A percentile compares a stretch with the other conserved stretches of the same genome.
phyloP scores from a whole-genome alignment of 2,329 filamentous ascomycete genomes.

The Nemania abortiva region DNA sequence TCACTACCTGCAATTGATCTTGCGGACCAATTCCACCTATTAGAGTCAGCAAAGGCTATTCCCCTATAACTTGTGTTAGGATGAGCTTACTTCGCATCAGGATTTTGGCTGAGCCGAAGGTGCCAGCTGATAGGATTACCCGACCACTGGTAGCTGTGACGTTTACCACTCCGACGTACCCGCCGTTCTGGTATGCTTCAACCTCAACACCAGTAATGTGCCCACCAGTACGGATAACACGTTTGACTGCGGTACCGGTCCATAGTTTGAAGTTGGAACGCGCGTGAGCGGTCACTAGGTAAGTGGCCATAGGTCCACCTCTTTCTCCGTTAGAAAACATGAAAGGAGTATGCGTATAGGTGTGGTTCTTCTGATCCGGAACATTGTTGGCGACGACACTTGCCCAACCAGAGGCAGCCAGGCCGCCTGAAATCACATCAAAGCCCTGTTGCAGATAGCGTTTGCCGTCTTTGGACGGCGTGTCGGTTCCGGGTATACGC shows the following conservation, averaged over 20 bases:
- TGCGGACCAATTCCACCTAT: conserved; percentile 69
- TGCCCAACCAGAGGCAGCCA: conserved; percentile 71
- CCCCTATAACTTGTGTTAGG: background rate
- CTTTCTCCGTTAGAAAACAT: conserved; percentile 76
- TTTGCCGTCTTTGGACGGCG: conserved; percentile 74
- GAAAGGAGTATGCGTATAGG: conserved; percentile 73
- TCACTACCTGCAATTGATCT: conserved; percentile 68
- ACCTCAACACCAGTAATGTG: conserved; percentile 76
- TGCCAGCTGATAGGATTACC: conserved; percentile 75
- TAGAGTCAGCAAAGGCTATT: conserved; percentile 35
- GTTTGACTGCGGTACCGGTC: conserved; percentile 74
- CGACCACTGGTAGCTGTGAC: conserved; percentile 70
- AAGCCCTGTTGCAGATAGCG: conserved; percentile 77
- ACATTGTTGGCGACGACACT: conserved; percentile 70
- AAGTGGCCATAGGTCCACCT: conserved; percentile 77
- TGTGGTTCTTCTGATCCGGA: conserved; percentile 73
- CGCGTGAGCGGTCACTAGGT: conserved; percentile 71
- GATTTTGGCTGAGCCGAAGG: conserved; percentile 77
- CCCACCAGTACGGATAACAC: conserved; percentile 72
- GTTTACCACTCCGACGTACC: conserved; percentile 70
- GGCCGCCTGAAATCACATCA: conserved; percentile 69
- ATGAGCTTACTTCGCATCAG: conserved; percentile 68
- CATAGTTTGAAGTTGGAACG: conserved; percentile 75
- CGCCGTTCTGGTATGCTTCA: conserved; percentile 65
- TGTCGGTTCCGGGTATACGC: conserved; percentile 77